phyloP scores from a whole-genome alignment of 768 basidiomycete genomes.

The Trametes meyenii region DNA sequence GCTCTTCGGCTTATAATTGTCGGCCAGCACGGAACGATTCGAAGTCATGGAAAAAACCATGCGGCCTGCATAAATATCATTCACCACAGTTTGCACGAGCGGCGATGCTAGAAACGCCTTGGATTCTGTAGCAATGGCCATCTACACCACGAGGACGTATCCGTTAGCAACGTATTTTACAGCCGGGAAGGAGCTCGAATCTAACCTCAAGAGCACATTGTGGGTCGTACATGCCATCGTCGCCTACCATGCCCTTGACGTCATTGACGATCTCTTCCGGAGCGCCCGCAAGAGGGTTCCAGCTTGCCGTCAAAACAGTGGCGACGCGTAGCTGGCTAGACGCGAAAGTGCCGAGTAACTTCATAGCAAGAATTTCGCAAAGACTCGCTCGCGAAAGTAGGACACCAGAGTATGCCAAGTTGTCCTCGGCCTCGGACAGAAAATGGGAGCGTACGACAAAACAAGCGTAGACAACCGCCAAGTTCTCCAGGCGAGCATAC shows the following conservation, averaged over 20 bases:
- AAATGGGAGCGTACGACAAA: constrained; percentile 83
- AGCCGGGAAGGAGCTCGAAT: constrained; percentile 17
- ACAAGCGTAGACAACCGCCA: constrained; percentile 75
- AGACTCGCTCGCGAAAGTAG: constrained; percentile 73
- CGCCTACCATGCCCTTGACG: constrained; percentile 63
- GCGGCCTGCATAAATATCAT: constrained; percentile 83
- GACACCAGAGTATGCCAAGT: constrained; percentile 78
- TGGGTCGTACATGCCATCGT: constrained; percentile 65
- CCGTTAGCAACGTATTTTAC: not conserved
- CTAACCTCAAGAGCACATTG: constrained; percentile 87
- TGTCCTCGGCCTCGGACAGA: constrained; percentile 62
- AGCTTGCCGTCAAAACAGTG: constrained; percentile 77
- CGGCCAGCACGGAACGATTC: constrained; percentile 76
- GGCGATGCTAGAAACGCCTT: constrained; percentile 85
- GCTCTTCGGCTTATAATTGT: constrained; percentile 83
- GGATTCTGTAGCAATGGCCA: constrained; percentile 85
- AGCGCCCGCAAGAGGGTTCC: constrained; percentile 85
- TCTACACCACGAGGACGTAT: constrained; percentile 45
- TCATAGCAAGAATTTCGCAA: constrained; percentile 89
- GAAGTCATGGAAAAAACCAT: constrained; percentile 66
- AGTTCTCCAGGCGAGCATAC: constrained; percentile 76
- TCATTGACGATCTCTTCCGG: constrained; percentile 64
- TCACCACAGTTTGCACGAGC: constrained; percentile 84
- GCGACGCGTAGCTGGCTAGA: constrained; percentile 76
- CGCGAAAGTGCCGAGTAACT: constrained; percentile 76